Conservation (phyloP, 2,329 filamentous ascomycete species). For the Calonectria pseudoreteaudii region DNA sequence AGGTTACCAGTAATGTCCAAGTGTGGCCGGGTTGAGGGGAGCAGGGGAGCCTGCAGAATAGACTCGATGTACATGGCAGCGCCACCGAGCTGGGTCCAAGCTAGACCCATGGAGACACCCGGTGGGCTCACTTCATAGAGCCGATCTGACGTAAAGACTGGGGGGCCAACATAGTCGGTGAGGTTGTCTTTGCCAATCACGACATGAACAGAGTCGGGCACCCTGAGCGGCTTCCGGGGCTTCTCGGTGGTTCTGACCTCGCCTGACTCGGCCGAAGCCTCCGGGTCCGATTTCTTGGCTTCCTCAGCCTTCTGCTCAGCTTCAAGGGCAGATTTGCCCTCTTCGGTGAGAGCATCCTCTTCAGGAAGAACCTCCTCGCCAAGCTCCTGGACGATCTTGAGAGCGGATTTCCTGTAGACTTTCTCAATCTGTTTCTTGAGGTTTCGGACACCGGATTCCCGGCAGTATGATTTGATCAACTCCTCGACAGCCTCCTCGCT, state of each 20-base stretch:
- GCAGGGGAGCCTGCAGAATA: slow-evolving; percentile 87
- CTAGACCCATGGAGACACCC: slow-evolving; percentile 96
- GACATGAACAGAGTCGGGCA: slow-evolving; percentile 89
- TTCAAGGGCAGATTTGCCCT: slow-evolving; percentile 82
- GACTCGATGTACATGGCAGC: slow-evolving; percentile 98
- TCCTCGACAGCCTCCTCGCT: slow-evolving; percentile 91
- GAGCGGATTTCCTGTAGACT: slow-evolving; percentile 94
- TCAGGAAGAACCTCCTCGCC: slow-evolving; percentile 87
- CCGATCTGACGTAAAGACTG: slow-evolving; percentile 94
- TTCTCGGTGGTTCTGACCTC: slow-evolving; percentile 65
- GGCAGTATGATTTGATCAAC: slow-evolving; percentile 98
- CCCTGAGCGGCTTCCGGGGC: slow-evolving; percentile 81
- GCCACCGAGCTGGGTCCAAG: slow-evolving; percentile 97
- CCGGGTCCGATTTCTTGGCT: slow-evolving; percentile 42
- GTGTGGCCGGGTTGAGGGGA: slow-evolving; percentile 78
- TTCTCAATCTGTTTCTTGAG: slow-evolving; percentile 99
- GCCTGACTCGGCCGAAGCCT: slow-evolving; percentile 46
- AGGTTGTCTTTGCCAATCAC: slow-evolving; percentile 89
- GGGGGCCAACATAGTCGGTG: slow-evolving; percentile 96
- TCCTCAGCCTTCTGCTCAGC: slow-evolving; percentile 75
- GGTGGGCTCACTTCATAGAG: slow-evolving; percentile 94
- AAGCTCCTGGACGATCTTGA: slow-evolving; percentile 96
- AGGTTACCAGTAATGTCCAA: slow-evolving; percentile 95
- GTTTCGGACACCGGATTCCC: slow-evolving; percentile 96
- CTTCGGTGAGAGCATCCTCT: slow-evolving; percentile 83